A percentile compares a stretch with the other conserved stretches of the same genome.
Conservation (phyloP, 305 asterid genomes). For the Petunia hybrid region DNA sequence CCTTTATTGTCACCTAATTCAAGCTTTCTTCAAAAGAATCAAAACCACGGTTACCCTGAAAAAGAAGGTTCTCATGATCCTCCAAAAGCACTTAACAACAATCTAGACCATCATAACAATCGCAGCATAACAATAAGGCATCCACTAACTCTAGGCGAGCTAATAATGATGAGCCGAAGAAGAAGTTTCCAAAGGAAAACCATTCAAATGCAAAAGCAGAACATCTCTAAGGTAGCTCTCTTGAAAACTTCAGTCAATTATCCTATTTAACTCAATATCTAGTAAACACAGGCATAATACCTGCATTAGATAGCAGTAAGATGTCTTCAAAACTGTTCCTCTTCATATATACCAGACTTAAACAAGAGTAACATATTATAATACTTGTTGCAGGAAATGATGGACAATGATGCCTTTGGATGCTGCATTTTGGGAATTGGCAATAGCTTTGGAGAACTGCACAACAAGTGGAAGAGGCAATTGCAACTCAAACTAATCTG, state of each 20-base stretch:
- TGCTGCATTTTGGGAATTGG: conserved; percentile 61
- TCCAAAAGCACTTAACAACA: conserved; percentile 37
- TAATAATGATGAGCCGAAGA: conserved; percentile 86
- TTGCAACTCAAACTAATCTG: conserved; percentile 62
- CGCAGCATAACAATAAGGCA: conserved; percentile 49
- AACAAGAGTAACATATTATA: conserved; percentile 7
- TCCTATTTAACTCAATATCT: neutral
- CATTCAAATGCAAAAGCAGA: conserved; percentile 49
- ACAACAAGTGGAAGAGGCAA: conserved; percentile 66
- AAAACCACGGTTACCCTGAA: conserved; percentile 43
- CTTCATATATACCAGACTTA: conserved; percentile 11
- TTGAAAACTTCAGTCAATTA: neutral
- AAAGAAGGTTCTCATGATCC: conserved; percentile 37
- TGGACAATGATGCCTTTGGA: conserved; percentile 51
- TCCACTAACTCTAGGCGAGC: conserved; percentile 83
- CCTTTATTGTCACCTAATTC: conserved; percentile 62
- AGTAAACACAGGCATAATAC: neutral
- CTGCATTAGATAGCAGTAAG: neutral
- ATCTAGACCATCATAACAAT: conserved; percentile 43
- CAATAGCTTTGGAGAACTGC: conserved; percentile 50
- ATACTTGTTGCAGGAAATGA: conserved; percentile 58
- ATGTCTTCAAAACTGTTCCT: neutral
- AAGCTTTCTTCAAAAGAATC: conserved; percentile 39
- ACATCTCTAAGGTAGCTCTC: conserved; percentile 54
- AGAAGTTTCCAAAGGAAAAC: conserved; percentile 73